phyloP scores from a whole-genome alignment of 257 asterid genomes.

The Ballota nigra region DNA sequence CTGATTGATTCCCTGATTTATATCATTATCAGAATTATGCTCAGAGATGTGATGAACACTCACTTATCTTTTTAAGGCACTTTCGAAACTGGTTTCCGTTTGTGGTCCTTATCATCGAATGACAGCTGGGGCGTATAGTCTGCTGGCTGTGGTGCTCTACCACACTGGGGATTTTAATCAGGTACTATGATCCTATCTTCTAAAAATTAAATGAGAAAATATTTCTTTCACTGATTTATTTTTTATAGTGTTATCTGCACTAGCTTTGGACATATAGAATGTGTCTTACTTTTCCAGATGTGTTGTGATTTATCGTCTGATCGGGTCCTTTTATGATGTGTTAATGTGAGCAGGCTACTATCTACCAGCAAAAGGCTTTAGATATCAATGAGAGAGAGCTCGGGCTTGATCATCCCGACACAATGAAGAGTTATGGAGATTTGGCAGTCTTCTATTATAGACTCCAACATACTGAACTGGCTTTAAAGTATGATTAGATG shows the following conservation, averaged over 20 bases:
- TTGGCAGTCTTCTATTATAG: conserved; percentile 80
- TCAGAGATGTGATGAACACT: conserved; percentile 16
- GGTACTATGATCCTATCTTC: conserved; percentile 36
- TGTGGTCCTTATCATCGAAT: conserved; percentile 91
- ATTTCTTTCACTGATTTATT: neutral
- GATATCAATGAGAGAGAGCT: conserved; percentile 87
- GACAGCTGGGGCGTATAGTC: conserved; percentile 86
- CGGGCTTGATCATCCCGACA: conserved; percentile 88
- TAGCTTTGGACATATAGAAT: neutral
- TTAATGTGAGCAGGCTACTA: conserved; percentile 54
- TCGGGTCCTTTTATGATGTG: conserved; percentile 12
- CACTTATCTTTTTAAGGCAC: conserved; percentile 53
- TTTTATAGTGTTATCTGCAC: neutral
- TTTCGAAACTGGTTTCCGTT: conserved; percentile 63
- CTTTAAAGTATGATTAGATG: conserved; percentile 33
- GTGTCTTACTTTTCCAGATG: neutral
- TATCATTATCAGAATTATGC: neutral
- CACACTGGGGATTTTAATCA: conserved; percentile 88
- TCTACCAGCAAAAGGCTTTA: conserved; percentile 80
- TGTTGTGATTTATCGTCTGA: conserved; percentile 14
- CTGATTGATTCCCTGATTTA: neutral
- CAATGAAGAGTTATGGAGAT: conserved; percentile 90
- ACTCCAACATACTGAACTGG: conserved; percentile 78
- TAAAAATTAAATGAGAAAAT: neutral
- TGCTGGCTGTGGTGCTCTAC: conserved; percentile 82